Percentiles rank a stretch among this genome's conserved stretches.
These are phyloP conservation scores for Pythium scleroteichum DNA, from an alignment of 352 stramenopile genomes.

Conservation along the genomic window DNA sequence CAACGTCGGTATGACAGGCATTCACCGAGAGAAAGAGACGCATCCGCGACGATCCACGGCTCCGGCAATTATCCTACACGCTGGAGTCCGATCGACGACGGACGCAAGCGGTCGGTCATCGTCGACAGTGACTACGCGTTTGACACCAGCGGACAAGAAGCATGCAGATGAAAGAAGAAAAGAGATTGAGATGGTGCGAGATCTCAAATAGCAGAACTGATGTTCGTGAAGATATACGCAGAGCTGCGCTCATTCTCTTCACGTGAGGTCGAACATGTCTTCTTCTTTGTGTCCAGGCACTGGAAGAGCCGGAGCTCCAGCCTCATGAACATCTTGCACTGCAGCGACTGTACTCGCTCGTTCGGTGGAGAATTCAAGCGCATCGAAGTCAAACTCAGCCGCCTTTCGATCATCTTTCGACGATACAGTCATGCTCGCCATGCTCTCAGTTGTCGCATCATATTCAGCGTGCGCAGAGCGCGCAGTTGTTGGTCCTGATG, in stretches of 20 bases:
- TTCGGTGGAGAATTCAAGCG: constrained; percentile 49
- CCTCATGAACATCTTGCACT: constrained; percentile 10
- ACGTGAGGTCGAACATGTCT: constrained; percentile 77
- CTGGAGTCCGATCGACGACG: not conserved
- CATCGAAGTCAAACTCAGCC: constrained; percentile 62
- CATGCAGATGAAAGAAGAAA: constrained; percentile 41
- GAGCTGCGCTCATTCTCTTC: too few species aligned
- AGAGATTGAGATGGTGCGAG: constrained; percentile 62
- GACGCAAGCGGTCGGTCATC: constrained; percentile 4
- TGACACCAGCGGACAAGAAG: constrained; percentile 42
- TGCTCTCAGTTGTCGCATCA: constrained; percentile 20
- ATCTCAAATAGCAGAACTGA: constrained; percentile 37
- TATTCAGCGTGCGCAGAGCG: constrained; percentile 11
- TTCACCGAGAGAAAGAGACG: constrained; percentile 36
- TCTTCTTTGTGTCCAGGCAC: constrained; percentile 41
- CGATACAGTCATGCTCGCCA: constrained; percentile 26
- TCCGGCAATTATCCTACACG: constrained; percentile 17
- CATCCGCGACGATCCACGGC: constrained; percentile 32
- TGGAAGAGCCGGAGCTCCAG: constrained; percentile 15
- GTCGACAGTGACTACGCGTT: constrained; percentile 24
- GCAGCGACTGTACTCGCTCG: constrained; percentile 17
- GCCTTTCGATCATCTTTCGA: constrained; percentile 24
- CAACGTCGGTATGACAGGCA: constrained; percentile 50
- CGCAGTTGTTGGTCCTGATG: not conserved
- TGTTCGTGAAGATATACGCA: not conserved